These are phyloP conservation scores for Plasmodium fragile DNA, from an alignment of 169 alveolate species.

Conservation along the genomic window DNA sequence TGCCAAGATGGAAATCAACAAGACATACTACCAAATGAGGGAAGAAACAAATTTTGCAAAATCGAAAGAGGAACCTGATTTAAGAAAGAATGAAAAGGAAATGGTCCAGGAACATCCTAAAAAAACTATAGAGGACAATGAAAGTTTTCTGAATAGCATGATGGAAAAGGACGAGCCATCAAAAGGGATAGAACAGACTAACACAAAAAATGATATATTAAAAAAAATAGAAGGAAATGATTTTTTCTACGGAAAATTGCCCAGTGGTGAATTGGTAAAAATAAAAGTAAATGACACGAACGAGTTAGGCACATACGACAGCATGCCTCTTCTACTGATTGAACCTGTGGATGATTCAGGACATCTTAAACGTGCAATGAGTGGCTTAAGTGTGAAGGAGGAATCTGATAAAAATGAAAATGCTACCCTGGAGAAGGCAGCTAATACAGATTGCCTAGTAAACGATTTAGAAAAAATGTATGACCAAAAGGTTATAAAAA, in stretches of 20 bases:
- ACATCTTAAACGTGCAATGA: background rate
- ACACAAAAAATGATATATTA: conserved; percentile 3
- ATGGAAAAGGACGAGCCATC: background rate
- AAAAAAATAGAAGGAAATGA: conserved; percentile 30
- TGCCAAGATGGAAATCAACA: conserved; percentile 30
- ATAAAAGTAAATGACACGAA: conserved; percentile 38
- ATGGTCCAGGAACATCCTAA: background rate
- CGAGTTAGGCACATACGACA: conserved; percentile 21
- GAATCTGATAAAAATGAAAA: conserved; percentile 11
- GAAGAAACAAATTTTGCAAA: background rate
- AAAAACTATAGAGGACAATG: background rate
- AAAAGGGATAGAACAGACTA: background rate
- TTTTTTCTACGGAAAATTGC: conserved; percentile 72
- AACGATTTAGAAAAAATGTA: conserved; percentile 30
- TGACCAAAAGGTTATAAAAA: conserved; percentile 13
- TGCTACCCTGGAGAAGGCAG: background rate
- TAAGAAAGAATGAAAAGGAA: conserved; percentile 16
- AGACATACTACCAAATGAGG: conserved; percentile 15
- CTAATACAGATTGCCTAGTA: background rate
- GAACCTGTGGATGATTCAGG: conserved; percentile 53
- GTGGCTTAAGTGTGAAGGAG: background rate
- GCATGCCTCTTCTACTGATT: conserved; percentile 39
- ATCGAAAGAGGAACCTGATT: background rate
- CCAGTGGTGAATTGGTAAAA: conserved; percentile 72
- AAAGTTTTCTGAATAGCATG: background rate